Evolutionary conservation across 2,329 filamentous ascomycete genomes (phyloP).

Genomic region (Dactylellina drechsleri): DNA sequence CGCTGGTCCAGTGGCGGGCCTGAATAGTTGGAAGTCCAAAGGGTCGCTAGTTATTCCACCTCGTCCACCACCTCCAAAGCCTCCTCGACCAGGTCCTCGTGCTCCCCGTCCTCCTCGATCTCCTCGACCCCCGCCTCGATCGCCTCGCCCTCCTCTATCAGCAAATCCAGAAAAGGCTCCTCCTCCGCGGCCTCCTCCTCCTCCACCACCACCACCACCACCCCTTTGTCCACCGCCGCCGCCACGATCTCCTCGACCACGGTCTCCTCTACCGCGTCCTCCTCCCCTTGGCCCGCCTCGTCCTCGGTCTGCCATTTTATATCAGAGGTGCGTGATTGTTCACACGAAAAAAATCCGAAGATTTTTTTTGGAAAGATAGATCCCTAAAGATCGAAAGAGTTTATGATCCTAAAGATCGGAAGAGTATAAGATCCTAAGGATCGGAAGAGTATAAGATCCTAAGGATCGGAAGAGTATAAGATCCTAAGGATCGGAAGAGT

Average conservation of each 20-base stretch:
- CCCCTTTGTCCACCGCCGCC: constrained; percentile 25
- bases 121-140: constrained; percentile 11
- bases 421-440: constrained; percentile 4
- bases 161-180: not conserved
- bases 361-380: constrained; percentile 3
- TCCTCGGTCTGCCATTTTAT: constrained; percentile 46
- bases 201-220: constrained; percentile 9
- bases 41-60: constrained; percentile 54
- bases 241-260: constrained; percentile 8
- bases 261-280: constrained; percentile 16
- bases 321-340: constrained; percentile 45
- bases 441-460: constrained; percentile 4
- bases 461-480: constrained; percentile 2
- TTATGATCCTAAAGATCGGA: constrained; percentile 6
- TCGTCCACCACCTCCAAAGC: constrained; percentile 57
- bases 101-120: constrained; percentile 20
- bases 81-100: constrained; percentile 25
- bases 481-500: not conserved
- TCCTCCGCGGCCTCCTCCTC: constrained; percentile 16
- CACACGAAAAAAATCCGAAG: constrained; percentile 34
- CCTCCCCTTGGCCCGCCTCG: constrained; percentile 14
- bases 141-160: constrained; percentile 2
- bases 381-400: not conserved
- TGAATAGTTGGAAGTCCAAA: constrained; percentile 29
- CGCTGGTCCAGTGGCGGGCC: constrained; percentile 49